Percentiles rank a stretch among this genome's conserved stretches.
Conservation (phyloP, 176 grass and related monocot species). For the Poa pratensis region DNA sequence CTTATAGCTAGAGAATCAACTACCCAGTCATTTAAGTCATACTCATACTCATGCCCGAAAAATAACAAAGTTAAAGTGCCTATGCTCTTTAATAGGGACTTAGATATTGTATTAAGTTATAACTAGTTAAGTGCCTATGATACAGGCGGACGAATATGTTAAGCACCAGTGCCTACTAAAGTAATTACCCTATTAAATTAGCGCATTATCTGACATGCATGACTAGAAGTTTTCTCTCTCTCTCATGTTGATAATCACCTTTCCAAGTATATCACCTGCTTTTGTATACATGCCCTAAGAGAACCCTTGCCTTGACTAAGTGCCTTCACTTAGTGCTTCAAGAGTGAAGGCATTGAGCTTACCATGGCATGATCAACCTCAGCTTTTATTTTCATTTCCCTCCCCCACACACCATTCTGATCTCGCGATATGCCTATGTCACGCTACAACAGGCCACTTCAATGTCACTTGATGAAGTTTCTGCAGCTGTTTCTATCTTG, state of each 20-base stretch:
- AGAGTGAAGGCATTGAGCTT: background rate
- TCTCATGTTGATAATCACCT: background rate
- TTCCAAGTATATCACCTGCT: background rate
- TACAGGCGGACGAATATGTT: background rate
- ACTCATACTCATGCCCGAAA: background rate
- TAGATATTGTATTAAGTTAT: background rate
- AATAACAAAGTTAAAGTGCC: background rate
- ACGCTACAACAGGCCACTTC: constrained; percentile 48
- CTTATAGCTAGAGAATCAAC: background rate
- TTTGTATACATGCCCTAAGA: background rate
- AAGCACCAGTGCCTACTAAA: background rate
- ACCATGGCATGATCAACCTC: background rate
- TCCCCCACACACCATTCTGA: background rate
- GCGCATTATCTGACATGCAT: background rate
- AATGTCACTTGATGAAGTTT: constrained; percentile 75
- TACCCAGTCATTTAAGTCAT: background rate
- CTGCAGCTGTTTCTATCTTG: constrained; percentile 75
- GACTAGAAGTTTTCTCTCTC: background rate
- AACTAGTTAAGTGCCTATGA: no score
- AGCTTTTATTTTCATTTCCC: constrained; percentile 10
- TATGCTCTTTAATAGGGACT: background rate
- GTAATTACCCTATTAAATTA: background rate
- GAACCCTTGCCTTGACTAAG: background rate
- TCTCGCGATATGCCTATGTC: background rate
- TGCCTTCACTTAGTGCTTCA: background rate